Evolutionary conservation across 1,139 yeast species (phyloP).

Genomic region (Sugiyamaella pinicola): DNA sequence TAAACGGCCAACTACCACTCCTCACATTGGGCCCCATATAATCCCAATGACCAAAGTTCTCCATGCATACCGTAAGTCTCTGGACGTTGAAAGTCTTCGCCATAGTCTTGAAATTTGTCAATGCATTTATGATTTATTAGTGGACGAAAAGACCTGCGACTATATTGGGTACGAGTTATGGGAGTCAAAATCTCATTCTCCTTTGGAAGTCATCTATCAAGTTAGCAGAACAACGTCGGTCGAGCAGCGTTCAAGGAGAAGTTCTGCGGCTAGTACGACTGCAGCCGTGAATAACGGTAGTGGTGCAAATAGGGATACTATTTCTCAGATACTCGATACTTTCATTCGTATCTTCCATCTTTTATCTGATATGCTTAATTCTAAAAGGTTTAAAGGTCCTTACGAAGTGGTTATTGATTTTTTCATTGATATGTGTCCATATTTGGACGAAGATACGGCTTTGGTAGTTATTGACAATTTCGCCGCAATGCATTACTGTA

Average conservation of each 20-base stretch:
- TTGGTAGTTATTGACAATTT: conserved; percentile 52
- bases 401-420: conserved; percentile 50
- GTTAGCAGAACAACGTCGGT: conserved; percentile 24
- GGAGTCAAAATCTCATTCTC: conserved; percentile 50
- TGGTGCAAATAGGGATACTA: conserved; percentile 19
- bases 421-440: conserved; percentile 47
- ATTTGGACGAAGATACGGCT: conserved; percentile 46
- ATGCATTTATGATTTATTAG: conserved; percentile 35
- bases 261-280: conserved; percentile 8
- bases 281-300: conserved; percentile 1
- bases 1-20: conserved; percentile 9
- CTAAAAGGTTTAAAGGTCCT: conserved; percentile 47
- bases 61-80: conserved; percentile 34
- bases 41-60: conserved; percentile 35
- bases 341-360: conserved; percentile 28
- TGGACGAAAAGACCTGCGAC: conserved; percentile 28
- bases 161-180: conserved; percentile 48
- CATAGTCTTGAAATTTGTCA: conserved; percentile 37
- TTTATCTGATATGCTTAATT: conserved; percentile 28
- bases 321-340: conserved; percentile 25
- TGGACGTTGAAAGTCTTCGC: conserved; percentile 34
- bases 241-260: conserved; percentile 12
- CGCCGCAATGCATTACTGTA: conserved; percentile 54
- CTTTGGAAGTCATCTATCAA: conserved; percentile 43
- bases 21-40: conserved; percentile 23